Conservation (phyloP, 495 filamentous ascomycete genomes). For the Hypoxylon cercidicola region DNA sequence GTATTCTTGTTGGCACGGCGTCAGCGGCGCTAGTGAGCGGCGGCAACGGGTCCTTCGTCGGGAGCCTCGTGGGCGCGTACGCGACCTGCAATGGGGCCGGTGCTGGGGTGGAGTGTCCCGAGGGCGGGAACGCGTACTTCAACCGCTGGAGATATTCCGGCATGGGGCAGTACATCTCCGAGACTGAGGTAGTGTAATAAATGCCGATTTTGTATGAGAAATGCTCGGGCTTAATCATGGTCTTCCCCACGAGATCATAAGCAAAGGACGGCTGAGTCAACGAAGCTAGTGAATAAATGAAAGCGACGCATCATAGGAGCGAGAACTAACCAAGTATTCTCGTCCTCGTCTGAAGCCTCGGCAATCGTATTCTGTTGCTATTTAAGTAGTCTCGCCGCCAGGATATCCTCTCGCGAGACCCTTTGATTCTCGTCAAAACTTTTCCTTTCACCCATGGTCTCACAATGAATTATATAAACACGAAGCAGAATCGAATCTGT, state of each 20-base stretch:
- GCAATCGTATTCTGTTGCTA: no score
- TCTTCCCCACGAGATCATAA: constrained; percentile 22
- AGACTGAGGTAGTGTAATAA: constrained; percentile 30
- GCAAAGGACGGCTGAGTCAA: no score
- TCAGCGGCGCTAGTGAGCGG: constrained; percentile 48
- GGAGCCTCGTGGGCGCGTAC: constrained; percentile 54
- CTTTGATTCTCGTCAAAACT: no score
- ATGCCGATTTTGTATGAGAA: constrained; percentile 9
- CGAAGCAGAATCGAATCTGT: constrained; percentile 3
- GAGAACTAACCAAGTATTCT: no score
- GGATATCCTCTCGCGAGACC: no score
- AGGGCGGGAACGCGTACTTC: constrained; percentile 49
- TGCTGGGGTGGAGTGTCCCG: constrained; percentile 36
- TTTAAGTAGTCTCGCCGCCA: no score
- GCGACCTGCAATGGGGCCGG: constrained; percentile 58
- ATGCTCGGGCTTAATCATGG: constrained; percentile 1
- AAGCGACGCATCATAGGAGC: no score
- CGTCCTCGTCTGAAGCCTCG: no score
- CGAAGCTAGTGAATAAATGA: no score
- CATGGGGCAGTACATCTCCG: constrained; percentile 44
- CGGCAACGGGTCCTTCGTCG: constrained; percentile 50
- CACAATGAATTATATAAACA: constrained; percentile 39
- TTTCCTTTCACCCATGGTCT: no score
- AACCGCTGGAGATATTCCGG: constrained; percentile 52
- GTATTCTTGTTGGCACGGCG: constrained; percentile 43